Conservation (phyloP, 1,284 basidiomycete species). For the Pholiota adiposa region DNA sequence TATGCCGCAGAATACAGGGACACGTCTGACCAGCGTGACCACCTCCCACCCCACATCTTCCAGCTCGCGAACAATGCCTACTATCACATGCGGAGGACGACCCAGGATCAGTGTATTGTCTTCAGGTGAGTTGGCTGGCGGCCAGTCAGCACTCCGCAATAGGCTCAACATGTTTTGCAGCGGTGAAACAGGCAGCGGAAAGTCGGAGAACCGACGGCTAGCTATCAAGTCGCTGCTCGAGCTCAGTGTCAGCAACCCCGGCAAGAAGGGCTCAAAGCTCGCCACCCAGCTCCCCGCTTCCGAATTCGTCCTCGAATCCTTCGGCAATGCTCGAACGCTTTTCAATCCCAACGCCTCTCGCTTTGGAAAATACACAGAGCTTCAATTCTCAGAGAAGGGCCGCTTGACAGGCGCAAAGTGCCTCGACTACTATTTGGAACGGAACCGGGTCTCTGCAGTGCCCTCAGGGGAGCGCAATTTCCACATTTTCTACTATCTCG, state of each 20-base stretch:
- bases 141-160: no score
- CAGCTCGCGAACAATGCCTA: conserved; percentile 90
- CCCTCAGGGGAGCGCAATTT: conserved; percentile 93
- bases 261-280: conserved; percentile 94
- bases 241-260: conserved; percentile 84
- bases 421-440: conserved; percentile 96
- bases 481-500: conserved; percentile 96
- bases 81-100: conserved; percentile 95
- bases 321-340: conserved; percentile 88
- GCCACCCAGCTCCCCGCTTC: conserved; percentile 87
- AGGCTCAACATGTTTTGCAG: conserved; percentile 46
- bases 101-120: conserved; percentile 90
- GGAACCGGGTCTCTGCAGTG: conserved; percentile 80
- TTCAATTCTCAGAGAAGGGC: conserved; percentile 92
- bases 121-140: conserved; percentile 82
- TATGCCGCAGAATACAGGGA: conserved; percentile 82
- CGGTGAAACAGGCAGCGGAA: conserved; percentile 92
- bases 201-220: conserved; percentile 90
- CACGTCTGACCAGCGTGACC: conserved; percentile 54
- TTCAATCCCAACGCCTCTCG: conserved; percentile 92
- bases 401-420: conserved; percentile 91
- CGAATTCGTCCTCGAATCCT: conserved; percentile 94
- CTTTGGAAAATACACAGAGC: conserved; percentile 92
- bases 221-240: conserved; percentile 90
- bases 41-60: conserved; percentile 83